Conservation (phyloP, 768 basidiomycete species). For the Phaeotremella skinneri region DNA sequence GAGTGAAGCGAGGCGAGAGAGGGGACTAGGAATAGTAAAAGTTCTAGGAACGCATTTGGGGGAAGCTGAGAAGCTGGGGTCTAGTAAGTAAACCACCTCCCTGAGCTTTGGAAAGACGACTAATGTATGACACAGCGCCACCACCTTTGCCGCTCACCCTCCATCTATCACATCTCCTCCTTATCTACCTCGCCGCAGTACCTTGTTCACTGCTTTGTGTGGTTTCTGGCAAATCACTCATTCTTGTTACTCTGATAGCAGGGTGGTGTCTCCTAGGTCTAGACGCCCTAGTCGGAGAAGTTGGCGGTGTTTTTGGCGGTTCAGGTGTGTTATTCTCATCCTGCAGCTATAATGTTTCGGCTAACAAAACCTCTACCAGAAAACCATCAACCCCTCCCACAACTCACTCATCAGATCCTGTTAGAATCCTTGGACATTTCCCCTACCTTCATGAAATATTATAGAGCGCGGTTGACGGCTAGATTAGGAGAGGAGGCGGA, state of each 20-base stretch:
- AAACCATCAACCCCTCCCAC: conserved; percentile 44
- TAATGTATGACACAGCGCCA: conserved; percentile 29
- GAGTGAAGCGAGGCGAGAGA: conserved; percentile 45
- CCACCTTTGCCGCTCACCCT: conserved; percentile 48
- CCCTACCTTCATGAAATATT: conserved; percentile 30
- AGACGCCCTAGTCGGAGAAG: conserved; percentile 48
- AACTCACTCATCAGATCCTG: conserved; percentile 41
- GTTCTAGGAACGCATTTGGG: conserved; percentile 33
- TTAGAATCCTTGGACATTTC: conserved; percentile 38
- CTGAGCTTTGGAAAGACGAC: conserved; percentile 2
- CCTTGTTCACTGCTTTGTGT: conserved; percentile 44
- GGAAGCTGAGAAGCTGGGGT: conserved; percentile 43
- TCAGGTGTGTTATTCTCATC: conserved; percentile 27
- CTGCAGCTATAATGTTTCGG: not conserved
- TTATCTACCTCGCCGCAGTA: conserved; percentile 47
- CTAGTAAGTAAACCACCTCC: conserved; percentile 31
- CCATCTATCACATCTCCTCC: conserved; percentile 45
- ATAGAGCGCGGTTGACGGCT: conserved; percentile 24
- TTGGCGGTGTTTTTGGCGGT: conserved; percentile 47
- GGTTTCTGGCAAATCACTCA: conserved; percentile 30
- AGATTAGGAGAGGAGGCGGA: conserved; percentile 30
- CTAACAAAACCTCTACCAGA: conserved; percentile 18
- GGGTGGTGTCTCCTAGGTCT: conserved; percentile 50
- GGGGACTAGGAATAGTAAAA: conserved; percentile 39
- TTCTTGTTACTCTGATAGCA: conserved; percentile 42